Evolutionary conservation across 176 grass and related monocot species (phyloP), one percentile per base, ranked within the genome.

Genomic region (Leersia perrieri): DNA sequence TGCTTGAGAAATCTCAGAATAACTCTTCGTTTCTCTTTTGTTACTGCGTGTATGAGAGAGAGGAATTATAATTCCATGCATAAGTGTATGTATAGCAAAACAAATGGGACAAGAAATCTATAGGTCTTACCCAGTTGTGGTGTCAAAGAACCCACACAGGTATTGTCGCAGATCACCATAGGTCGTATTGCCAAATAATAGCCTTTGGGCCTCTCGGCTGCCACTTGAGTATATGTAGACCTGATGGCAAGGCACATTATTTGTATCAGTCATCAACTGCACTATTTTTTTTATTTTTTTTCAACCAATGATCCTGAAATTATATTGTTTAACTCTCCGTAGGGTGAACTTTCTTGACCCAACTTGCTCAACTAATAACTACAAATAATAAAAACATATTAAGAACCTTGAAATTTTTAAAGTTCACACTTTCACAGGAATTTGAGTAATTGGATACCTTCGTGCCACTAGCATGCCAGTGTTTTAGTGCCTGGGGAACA

Each of bases 181-280:
- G 1, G 78, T 39, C 74, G 92, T 93, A 68, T 98, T 89, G 29
- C 95, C 92, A 88, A 98, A 98, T 70, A 98, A 75, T 86, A 98
- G 90, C 79, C 88, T 94, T 44, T 98, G 95, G 15, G 92, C 95
- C 87, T 98, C 95, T 81, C 92, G 89, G 51, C 92, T 98, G 74
- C 95, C 95, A 86, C 95, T 98, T 73, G 92, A 98, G 80, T 98
- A 98, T 91, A 95, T 93, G 79, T 98, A 98, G 72, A 95, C 88
- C 92, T 98, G 84, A 62, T 81, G 69, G 66, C 53, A 74, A 80
- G 49, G 49, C 60, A 47, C 47, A 72, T 65, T 23, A 67, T 70
- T 84, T 84, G 31, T 66, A 77, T 87, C 60, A 89, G 22, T 68
- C 55, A 73, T 40, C 71, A 68, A 47, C 18, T 16, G 51, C 49